Conservation (phyloP, 2,329 filamentous ascomycete genomes). For the Alternaria rosae region DNA sequence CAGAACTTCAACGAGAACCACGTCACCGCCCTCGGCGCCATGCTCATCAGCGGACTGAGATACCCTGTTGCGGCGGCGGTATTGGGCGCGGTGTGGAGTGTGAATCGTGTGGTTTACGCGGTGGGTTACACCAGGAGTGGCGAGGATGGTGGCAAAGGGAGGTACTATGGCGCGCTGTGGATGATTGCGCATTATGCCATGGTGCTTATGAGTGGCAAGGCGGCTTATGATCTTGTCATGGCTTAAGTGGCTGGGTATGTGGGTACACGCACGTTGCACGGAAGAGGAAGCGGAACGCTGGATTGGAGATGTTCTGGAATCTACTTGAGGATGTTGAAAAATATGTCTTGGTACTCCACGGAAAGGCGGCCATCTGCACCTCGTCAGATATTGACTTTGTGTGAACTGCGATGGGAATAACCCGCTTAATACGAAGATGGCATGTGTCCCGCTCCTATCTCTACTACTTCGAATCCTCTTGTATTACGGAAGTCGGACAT, state of each 20-base stretch:
- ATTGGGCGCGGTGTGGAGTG: conserved; percentile 60
- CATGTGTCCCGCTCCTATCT: neutral
- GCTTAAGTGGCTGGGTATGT: conserved; percentile 8
- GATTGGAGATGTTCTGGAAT: neutral
- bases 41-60: conserved; percentile 62
- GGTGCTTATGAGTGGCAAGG: conserved; percentile 36
- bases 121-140: conserved; percentile 54
- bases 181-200: conserved; percentile 43
- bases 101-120: conserved; percentile 59
- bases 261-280: neutral
- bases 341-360: neutral
- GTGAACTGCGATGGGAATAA: neutral
- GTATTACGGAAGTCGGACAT: neutral
- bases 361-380: neutral
- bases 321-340: neutral
- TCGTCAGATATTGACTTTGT: neutral
- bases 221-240: conserved; percentile 33
- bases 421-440: neutral
- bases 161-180: conserved; percentile 49
- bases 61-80: conserved; percentile 59
- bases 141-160: conserved; percentile 53
- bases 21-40: conserved; percentile 57
- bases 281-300: neutral
- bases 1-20: conserved; percentile 68
- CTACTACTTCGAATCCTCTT: neutral